Evolutionary conservation across 352 stramenopile species (phyloP).

Genomic region (Phytophthora ohioensis): DNA sequence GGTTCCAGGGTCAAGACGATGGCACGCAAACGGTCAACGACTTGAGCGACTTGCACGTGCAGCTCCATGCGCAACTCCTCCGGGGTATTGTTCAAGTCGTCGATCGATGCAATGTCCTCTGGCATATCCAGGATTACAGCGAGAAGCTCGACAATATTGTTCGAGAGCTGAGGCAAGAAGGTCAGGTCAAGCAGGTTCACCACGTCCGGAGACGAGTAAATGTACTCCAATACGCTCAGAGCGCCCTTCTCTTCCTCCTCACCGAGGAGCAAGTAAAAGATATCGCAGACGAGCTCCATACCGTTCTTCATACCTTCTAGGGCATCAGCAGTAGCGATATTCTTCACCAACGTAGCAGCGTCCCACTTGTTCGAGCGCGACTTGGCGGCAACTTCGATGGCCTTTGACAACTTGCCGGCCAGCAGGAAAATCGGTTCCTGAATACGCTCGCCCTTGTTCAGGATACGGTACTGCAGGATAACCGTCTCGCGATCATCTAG

Average conservation of each 20-base stretch:
- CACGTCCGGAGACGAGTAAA: constrained; percentile 68
- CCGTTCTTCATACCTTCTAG: constrained; percentile 70
- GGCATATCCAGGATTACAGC: constrained; percentile 83
- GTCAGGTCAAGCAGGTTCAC: constrained; percentile 67
- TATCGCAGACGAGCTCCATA: constrained; percentile 63
- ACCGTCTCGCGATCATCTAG: constrained; percentile 86
- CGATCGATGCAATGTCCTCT: constrained; percentile 69
- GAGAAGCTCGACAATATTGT: constrained; percentile 80
- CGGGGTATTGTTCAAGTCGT: constrained; percentile 39
- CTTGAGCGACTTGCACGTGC: constrained; percentile 71
- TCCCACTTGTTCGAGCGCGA: constrained; percentile 58
- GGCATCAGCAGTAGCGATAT: constrained; percentile 67
- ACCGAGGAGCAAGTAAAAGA: constrained; percentile 78
- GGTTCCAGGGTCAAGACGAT: constrained; percentile 60
- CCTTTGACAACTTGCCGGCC: constrained; percentile 75
- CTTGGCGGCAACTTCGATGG: constrained; percentile 67
- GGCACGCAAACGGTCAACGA: constrained; percentile 61
- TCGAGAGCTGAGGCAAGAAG: constrained; percentile 61
- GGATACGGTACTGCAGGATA: constrained; percentile 86
- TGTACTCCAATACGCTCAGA: constrained; percentile 68
- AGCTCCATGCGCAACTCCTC: constrained; percentile 70
- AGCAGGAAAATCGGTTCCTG: constrained; percentile 87
- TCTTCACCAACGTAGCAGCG: constrained; percentile 59
- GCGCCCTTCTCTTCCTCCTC: constrained; percentile 56
- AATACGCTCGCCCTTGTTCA: constrained; percentile 72